Conservation (phyloP, 2,329 filamentous ascomycete genomes). For the Fusarium sororula region DNA sequence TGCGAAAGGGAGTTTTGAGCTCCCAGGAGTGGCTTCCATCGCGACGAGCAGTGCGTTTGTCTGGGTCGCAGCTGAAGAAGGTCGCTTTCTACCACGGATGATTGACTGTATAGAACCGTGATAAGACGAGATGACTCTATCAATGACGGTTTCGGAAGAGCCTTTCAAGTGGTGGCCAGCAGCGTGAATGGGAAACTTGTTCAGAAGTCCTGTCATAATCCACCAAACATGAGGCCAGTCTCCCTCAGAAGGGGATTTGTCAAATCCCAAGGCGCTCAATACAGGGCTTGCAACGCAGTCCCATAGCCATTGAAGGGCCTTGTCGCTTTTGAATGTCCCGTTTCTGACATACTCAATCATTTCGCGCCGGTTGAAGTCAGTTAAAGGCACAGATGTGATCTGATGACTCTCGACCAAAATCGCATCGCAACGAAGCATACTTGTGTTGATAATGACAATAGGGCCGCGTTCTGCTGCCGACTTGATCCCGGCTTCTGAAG, state of each 20-base stretch:
- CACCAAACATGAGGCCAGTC: background rate
- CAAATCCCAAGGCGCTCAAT: background rate
- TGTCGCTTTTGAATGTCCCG: background rate
- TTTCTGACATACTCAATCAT: background rate
- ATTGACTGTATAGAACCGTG: background rate
- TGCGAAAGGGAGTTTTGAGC: background rate
- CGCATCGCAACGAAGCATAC: background rate
- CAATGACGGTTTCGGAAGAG: background rate
- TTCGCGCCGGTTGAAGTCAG: background rate
- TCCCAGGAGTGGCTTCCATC: background rate
- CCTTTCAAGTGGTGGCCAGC: background rate
- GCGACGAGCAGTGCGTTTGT: background rate
- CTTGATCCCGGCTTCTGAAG: background rate
- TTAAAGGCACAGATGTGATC: background rate
- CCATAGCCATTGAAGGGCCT: background rate
- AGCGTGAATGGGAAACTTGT: background rate
- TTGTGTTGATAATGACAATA: background rate
- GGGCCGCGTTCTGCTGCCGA: rapidly evolving
- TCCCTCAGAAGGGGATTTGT: background rate
- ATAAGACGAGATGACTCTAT: background rate
- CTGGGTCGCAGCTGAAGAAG: background rate
- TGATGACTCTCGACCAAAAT: background rate
- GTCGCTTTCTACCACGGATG: background rate
- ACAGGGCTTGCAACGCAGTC: background rate
- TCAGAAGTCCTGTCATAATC: background rate